phyloP scores from a whole-genome alignment of 225 moss, liverwort and hornwort species.

The Ulota crispa region DNA sequence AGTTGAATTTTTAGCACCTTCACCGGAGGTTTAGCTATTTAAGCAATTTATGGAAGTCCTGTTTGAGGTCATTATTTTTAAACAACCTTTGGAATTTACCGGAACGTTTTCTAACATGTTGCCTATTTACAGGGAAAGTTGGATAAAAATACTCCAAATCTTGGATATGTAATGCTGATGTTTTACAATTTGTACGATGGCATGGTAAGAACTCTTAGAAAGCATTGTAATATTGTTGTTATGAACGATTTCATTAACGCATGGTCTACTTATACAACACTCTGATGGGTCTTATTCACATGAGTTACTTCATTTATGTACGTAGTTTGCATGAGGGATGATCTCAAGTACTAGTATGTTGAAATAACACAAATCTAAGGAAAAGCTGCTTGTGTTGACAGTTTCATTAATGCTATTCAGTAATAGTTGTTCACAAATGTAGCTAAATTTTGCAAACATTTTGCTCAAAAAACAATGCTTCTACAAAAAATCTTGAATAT shows the following conservation, averaged over 20 bases:
- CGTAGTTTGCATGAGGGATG: background rate
- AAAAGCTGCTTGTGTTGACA: background rate
- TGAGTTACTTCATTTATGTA: background rate
- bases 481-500: no score
- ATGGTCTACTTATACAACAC: background rate
- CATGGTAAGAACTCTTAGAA: slow-evolving; percentile 56
- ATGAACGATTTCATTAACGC: background rate
- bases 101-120: slow-evolving; percentile 6
- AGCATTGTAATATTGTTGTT: background rate
- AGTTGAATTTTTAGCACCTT: no score
- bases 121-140: slow-evolving; percentile 67
- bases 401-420: background rate
- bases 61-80: no score
- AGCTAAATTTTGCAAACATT: no score
- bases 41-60: no score
- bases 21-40: no score
- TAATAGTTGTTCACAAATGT: background rate
- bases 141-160: slow-evolving; percentile 87
- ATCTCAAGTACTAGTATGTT: background rate
- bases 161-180: slow-evolving; percentile 79
- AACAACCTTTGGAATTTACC: background rate
- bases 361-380: background rate
- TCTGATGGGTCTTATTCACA: background rate
- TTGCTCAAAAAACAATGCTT: no score
- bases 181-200: slow-evolving; percentile 88